phyloP scores from a whole-genome alignment of 768 basidiomycete species.

The Aureoboletus auriporus region DNA sequence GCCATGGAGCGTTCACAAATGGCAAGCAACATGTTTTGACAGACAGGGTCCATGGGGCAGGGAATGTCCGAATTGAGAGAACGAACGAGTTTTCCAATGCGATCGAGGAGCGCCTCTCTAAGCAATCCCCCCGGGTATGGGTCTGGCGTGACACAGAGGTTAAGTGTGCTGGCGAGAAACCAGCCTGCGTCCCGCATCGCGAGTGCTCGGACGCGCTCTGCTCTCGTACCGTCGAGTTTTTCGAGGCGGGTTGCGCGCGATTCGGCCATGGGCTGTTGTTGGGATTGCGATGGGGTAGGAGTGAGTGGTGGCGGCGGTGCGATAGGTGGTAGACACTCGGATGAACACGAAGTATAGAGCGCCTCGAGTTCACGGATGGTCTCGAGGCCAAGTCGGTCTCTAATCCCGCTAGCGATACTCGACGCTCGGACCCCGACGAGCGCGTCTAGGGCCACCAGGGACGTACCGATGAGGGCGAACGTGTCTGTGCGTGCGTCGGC shows the following conservation, averaged over 20 bases:
- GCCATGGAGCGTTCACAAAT: slow-evolving; percentile 24
- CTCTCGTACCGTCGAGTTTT: slow-evolving; percentile 10
- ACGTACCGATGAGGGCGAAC: slow-evolving; percentile 20
- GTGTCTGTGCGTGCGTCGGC: slow-evolving; percentile 20
- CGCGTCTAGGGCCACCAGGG: slow-evolving; percentile 16
- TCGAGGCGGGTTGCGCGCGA: slow-evolving; percentile 6
- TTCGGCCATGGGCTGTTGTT: neutral
- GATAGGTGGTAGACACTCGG: neutral
- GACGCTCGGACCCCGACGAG: neutral
- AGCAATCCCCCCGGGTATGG: slow-evolving; percentile 3
- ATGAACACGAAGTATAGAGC: slow-evolving; percentile 7
- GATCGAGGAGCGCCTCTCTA: slow-evolving; percentile 15
- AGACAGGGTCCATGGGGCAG: slow-evolving; percentile 17
- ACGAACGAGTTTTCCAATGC: slow-evolving; percentile 22
- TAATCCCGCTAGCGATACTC: slow-evolving; percentile 9
- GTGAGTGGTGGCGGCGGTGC: neutral
- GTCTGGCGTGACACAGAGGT: slow-evolving; percentile 13
- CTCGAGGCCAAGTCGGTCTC: slow-evolving; percentile 26
- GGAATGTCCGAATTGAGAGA: neutral
- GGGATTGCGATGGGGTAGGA: neutral
- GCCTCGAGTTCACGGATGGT: slow-evolving; percentile 23
- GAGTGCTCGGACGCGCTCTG: slow-evolving; percentile 21
- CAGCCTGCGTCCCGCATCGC: slow-evolving; percentile 24
- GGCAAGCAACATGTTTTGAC: slow-evolving; percentile 26
- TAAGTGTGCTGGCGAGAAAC: slow-evolving; percentile 26